phyloP scores from a whole-genome alignment of 129 eudicot species.

The Artemisia annua region DNA sequence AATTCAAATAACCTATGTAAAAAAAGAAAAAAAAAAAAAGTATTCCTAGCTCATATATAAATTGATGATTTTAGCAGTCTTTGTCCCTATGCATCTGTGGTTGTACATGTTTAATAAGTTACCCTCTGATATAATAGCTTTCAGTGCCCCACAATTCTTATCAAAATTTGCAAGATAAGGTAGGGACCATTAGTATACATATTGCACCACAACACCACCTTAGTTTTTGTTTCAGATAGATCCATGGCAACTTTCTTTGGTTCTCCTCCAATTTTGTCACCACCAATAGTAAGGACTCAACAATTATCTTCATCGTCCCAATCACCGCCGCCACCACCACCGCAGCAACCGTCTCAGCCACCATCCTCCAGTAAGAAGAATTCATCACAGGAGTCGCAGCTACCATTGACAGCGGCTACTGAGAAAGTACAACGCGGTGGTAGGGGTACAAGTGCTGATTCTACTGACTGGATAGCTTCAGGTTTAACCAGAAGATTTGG shows the following conservation, averaged over 20 bases:
- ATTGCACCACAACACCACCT: slow-evolving; percentile 20
- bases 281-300: slow-evolving; percentile 47
- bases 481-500: slow-evolving; percentile 84
- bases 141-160: slow-evolving; percentile 16
- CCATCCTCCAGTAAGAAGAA: slow-evolving; percentile 33
- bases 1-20: slow-evolving; percentile 21
- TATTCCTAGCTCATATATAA: slow-evolving; percentile 22
- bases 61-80: slow-evolving; percentile 17
- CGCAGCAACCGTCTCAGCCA: slow-evolving; percentile 24
- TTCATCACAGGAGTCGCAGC: slow-evolving; percentile 30
- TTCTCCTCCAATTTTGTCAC: slow-evolving; percentile 60
- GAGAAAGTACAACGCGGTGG: slow-evolving; percentile 30
- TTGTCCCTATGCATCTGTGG: slow-evolving; percentile 8
- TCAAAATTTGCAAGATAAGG: slow-evolving; percentile 52
- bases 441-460: slow-evolving; percentile 49
- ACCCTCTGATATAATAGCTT: slow-evolving; percentile 8
- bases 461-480: slow-evolving; percentile 94
- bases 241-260: slow-evolving; percentile 71
- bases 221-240: slow-evolving; percentile 8
- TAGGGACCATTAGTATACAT: slow-evolving; percentile 47
- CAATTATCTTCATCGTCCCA: slow-evolving; percentile 47
- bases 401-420: slow-evolving; percentile 23
- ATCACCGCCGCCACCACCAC: slow-evolving; percentile 46
- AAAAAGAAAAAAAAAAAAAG: background rate
- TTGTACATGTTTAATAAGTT: slow-evolving; percentile 3